A percentile compares a stretch with the other conserved stretches of the same genome.
Evolutionary conservation across 768 basidiomycete genomes (phyloP).

Genomic region (Naematelia encephala): DNA sequence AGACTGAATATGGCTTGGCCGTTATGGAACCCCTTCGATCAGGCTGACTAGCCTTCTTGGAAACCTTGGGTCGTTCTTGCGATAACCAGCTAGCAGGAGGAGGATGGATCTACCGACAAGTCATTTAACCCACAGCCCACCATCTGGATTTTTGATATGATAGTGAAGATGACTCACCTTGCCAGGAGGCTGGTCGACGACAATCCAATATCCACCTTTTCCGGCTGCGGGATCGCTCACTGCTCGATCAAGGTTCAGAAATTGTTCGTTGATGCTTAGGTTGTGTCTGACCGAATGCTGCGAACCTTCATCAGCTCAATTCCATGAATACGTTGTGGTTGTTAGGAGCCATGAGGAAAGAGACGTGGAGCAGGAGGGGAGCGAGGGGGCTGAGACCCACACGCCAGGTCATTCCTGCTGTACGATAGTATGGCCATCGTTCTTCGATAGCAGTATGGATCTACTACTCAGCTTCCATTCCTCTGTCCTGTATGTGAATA

Average conservation of each 20-base stretch:
- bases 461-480: background rate
- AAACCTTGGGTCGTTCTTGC: background rate
- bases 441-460: background rate
- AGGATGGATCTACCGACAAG: background rate
- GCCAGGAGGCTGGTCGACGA: background rate
- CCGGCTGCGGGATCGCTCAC: background rate
- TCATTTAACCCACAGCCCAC: no score
- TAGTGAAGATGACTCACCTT: no score
- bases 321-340: background rate
- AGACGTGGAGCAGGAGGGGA: background rate
- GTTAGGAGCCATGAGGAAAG: background rate
- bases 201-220: background rate
- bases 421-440: background rate
- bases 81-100: background rate
- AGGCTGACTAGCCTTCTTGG: background rate
- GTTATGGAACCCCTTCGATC: background rate
- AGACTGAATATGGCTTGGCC: background rate
- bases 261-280: background rate
- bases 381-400: background rate
- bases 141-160: no score
- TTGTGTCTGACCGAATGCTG: background rate
- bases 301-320: background rate
- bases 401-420: background rate
- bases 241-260: background rate
- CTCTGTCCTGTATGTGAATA: no score